Conservation (phyloP, 1,139 yeast genomes). For the Hanseniaspora sp. region DNA sequence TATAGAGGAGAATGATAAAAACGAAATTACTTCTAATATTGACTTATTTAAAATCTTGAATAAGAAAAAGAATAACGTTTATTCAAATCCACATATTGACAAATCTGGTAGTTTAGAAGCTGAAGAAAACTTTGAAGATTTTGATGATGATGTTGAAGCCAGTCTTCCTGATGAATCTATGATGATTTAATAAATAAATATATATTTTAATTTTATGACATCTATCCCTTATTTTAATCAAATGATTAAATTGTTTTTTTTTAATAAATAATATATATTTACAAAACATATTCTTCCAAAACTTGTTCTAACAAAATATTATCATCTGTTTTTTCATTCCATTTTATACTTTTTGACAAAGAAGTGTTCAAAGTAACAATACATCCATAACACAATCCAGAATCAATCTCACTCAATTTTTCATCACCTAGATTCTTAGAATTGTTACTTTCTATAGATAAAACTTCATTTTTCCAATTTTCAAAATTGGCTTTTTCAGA, state of each 20-base stretch:
- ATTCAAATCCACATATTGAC: not conserved
- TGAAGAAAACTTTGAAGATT: slow-evolving; percentile 22
- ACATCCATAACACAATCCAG: slow-evolving; percentile 66
- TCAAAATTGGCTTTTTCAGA: slow-evolving; percentile 37
- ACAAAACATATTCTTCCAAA: slow-evolving; percentile 42
- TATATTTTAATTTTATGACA: not conserved
- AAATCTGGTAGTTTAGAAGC: slow-evolving; percentile 8
- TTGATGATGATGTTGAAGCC: slow-evolving; percentile 22
- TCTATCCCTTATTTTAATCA: not conserved
- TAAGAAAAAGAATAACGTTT: slow-evolving; percentile 18
- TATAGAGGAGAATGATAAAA: not conserved
- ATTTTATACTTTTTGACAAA: slow-evolving; percentile 35
- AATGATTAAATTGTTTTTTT: not conserved
- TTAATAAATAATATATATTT: not conserved
- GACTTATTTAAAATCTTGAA: slow-evolving; percentile 20
- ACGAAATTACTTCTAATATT: slow-evolving; percentile 11
- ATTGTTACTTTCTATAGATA: slow-evolving; percentile 16
- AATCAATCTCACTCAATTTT: slow-evolving; percentile 20
- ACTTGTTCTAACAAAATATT: slow-evolving; percentile 31
- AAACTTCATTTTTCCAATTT: slow-evolving; percentile 28
- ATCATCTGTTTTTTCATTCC: slow-evolving; percentile 41
- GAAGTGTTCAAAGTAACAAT: slow-evolving; percentile 46
- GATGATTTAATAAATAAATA: not conserved
- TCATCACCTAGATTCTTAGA: slow-evolving; percentile 19
- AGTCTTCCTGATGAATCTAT: slow-evolving; percentile 8